Conservation (phyloP, 176 grass and related monocot species). For the Alloteropsis semialata region DNA sequence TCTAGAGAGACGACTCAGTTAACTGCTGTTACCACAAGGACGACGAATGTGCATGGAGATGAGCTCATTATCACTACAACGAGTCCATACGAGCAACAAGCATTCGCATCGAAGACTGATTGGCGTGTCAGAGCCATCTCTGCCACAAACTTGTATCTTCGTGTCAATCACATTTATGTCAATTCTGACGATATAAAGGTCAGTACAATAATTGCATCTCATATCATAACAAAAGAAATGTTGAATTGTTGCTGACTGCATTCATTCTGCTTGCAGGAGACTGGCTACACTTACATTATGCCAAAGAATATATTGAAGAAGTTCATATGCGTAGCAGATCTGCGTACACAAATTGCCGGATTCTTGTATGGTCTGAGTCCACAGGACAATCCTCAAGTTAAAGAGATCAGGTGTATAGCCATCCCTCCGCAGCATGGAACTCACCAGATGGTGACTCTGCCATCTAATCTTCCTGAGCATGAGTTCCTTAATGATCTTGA, state of each 20-base stretch:
- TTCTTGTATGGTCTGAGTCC: constrained; percentile 93
- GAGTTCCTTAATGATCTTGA: constrained; percentile 96
- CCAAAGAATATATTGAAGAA: constrained; percentile 99
- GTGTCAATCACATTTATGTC: constrained; percentile 97
- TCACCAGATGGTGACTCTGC: constrained; percentile 93
- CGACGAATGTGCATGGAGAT: constrained; percentile 96
- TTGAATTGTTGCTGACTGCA: constrained; percentile 1
- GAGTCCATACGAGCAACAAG: constrained; percentile 91
- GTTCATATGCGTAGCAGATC: constrained; percentile 99
- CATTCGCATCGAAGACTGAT: constrained; percentile 95
- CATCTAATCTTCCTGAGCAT: constrained; percentile 86
- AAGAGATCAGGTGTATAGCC: constrained; percentile 94
- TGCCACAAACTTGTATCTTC: constrained; percentile 97
- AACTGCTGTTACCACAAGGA: constrained; percentile 95
- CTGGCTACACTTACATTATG: constrained; percentile 99
- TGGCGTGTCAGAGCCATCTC: constrained; percentile 98
- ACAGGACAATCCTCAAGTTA: constrained; percentile 95
- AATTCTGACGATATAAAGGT: constrained; percentile 99
- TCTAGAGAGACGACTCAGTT: constrained; percentile 91
- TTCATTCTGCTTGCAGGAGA: constrained; percentile 70
- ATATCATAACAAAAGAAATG: background rate
- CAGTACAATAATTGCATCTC: constrained; percentile 8
- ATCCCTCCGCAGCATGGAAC: constrained; percentile 92
- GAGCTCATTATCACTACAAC: constrained; percentile 97
- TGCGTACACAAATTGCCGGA: constrained; percentile 82